phyloP scores from a whole-genome alignment of 2,329 filamentous ascomycete genomes.

The Penicillium sp. region DNA sequence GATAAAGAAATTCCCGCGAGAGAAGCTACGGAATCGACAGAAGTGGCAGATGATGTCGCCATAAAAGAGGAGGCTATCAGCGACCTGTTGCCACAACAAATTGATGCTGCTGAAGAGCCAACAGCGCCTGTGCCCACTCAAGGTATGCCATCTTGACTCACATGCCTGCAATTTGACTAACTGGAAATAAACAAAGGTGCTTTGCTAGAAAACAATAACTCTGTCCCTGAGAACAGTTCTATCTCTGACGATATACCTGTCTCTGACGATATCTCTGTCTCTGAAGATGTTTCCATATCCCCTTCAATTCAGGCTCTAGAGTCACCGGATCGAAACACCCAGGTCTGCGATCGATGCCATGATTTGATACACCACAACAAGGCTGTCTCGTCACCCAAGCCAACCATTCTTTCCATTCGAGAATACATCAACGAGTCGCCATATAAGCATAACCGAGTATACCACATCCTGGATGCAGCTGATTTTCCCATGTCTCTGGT shows the following conservation, averaged over 20 bases:
- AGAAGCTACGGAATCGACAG: slow-evolving; percentile 18
- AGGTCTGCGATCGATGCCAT: slow-evolving; percentile 84
- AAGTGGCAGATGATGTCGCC: not conserved
- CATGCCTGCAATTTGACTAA: slow-evolving; percentile 1
- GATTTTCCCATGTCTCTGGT: slow-evolving; percentile 96
- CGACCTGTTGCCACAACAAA: not conserved
- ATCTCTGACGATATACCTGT: too few species aligned
- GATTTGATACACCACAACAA: slow-evolving; percentile 73
- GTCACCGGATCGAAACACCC: slow-evolving; percentile 13
- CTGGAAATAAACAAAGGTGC: slow-evolving; percentile 17
- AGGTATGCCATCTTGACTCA: slow-evolving; percentile 4
- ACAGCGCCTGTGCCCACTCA: slow-evolving; percentile 14
- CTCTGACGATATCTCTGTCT: too few species aligned
- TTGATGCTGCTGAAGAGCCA: not conserved
- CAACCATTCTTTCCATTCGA: slow-evolving; percentile 75
- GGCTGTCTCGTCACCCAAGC: slow-evolving; percentile 74
- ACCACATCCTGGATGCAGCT: slow-evolving; percentile 91
- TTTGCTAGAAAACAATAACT: slow-evolving; percentile 21
- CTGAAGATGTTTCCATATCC: too few species aligned
- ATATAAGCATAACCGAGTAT: slow-evolving; percentile 88
- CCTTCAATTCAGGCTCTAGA: slow-evolving; percentile 23
- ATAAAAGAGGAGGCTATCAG: not conserved
- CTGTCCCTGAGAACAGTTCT: not conserved
- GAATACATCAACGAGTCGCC: slow-evolving; percentile 87
- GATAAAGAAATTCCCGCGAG: slow-evolving; percentile 6